Percentiles rank a stretch among this genome's conserved stretches.
phyloP scores from a whole-genome alignment of 495 filamentous ascomycete genomes.

The Sabuloglossum arenarium region DNA sequence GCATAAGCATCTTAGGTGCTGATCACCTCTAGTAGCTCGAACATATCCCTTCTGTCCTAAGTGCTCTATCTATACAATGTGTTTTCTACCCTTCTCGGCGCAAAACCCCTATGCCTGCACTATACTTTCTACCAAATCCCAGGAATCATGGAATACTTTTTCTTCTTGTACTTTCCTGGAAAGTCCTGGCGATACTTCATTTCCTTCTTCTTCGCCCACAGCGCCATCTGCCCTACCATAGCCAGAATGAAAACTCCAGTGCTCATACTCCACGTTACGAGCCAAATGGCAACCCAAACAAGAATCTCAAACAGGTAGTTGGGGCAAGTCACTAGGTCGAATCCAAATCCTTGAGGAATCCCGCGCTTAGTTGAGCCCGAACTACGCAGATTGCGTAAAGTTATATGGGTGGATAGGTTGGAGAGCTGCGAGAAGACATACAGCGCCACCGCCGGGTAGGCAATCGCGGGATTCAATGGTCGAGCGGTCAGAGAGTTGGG shows the following conservation, averaged over 20 bases:
- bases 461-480: conserved; percentile 23
- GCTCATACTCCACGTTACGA: conserved; percentile 57
- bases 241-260: conserved; percentile 49
- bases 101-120: too few species aligned
- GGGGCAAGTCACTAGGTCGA: conserved; percentile 72
- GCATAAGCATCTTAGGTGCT: too few species aligned
- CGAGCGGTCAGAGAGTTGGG: conserved; percentile 39
- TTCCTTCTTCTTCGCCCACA: conserved; percentile 89
- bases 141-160: conserved; percentile 62
- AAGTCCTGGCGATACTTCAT: conserved; percentile 73
- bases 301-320: conserved; percentile 92
- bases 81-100: too few species aligned
- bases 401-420: conserved; percentile 61
- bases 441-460: conserved; percentile 42
- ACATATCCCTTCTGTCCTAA: too few species aligned
- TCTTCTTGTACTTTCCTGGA: conserved; percentile 73
- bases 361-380: conserved; percentile 67
- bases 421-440: conserved; percentile 56
- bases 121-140: too few species aligned
- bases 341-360: conserved; percentile 76
- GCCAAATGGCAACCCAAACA: conserved; percentile 58
- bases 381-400: conserved; percentile 51
- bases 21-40: too few species aligned
- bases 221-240: conserved; percentile 52
- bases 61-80: too few species aligned